Evolutionary conservation across 345 rosid species (phyloP), one percentile per base, ranked within the genome.

Genomic region (Eucalyptus viminalis): DNA sequence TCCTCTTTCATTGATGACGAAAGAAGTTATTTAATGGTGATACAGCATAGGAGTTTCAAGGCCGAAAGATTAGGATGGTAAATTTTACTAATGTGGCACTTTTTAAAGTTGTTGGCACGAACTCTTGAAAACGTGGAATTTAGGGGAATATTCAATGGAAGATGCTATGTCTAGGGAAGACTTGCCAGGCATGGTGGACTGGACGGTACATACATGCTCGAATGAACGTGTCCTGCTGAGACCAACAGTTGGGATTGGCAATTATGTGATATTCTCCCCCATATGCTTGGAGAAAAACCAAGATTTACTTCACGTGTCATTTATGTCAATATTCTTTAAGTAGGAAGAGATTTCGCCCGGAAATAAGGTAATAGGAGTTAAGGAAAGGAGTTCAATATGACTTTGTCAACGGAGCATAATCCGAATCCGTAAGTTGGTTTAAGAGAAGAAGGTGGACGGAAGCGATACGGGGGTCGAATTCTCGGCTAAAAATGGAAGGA

Each of bases 381-480:
- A 11, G 40, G 11, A 37, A 40, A 43, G 29, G 85, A 21, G 15
- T 3, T 37, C 3, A 7, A 76, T 21, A 19, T 37, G 24, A 2
- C 27, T 3, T 76, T 21, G 47, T 37, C 4, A 2, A 76, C 45
- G 2, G 2, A 19, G 81, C 8, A 72, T 11, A 17, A 72, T 72
- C 3, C 45, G 43, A 37, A 16, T 21, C 11, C 27, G 5, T 37
- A 11, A 37, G 83, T 37, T 72, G 27, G 27, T 76, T 76, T 37
- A 44, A 40, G 45, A 19, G 80, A 72, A 72, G 44, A 72, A 19
- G 45, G 25, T 34, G 45, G 25, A 19, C 14, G 27, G 81, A 34
- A 72, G 25, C 8, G 0, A 31, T 4, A 69, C 0, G 22, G 37
- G 9, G 37, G 3, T 1, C 5, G 2, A 67, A 67, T 67, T 31